Base-by-base conservation (phyloP, 208 protist species). In the Acanthamoeba lenticulata region DNA sequence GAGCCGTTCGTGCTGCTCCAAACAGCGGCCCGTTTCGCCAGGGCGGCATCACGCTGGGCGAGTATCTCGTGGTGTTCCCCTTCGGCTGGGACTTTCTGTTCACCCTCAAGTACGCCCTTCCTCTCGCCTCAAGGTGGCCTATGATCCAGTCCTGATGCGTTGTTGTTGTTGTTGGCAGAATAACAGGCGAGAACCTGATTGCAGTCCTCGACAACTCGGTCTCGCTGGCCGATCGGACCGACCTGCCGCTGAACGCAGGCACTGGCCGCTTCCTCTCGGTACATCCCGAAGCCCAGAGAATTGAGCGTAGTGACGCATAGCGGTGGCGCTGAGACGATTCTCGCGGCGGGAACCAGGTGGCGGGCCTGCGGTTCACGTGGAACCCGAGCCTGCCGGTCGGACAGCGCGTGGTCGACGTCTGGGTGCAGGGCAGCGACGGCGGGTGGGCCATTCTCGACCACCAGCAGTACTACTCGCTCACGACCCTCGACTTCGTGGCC, bases 41-140 rank as follows among this genome's bases (percentile, higher is more conserved):
- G 9, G 69, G 69, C 4, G n/a, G 24, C 40, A 47, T 79, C 69
- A 79, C 69, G 32, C 38, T 79, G 17, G 69, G 69, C 38, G 69
- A 79, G 69, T 79, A 79, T 32, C 69, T 79, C 19, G 69, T 79
- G 34, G 69, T 79, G 21, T 79, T 79, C 27, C 69, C 69, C 69
- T 79, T 79, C 34, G 69, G 69, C 11, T 79, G 69, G 69, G 69
- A 79, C 38, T 79, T 79, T 32, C 69, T 79, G 69, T 79, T 47
- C 40, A 79, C 69, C 6, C 34, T 79, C 38, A 79, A 5, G n/a
- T n/a, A n/a, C n/a, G n/a, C n/a, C n/a, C n/a, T n/a, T n/a, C n/a
- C n/a, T n/a, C n/a, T n/a, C n/a, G n/a, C n/a, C n/a, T 67, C 60
- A 67, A 67, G n/a, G n/a, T n/a, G n/a, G n/a, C n/a, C n/a, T n/a